Conservation (phyloP, 495 filamentous ascomycete genomes). For the Talaromyces trachyspermus region DNA sequence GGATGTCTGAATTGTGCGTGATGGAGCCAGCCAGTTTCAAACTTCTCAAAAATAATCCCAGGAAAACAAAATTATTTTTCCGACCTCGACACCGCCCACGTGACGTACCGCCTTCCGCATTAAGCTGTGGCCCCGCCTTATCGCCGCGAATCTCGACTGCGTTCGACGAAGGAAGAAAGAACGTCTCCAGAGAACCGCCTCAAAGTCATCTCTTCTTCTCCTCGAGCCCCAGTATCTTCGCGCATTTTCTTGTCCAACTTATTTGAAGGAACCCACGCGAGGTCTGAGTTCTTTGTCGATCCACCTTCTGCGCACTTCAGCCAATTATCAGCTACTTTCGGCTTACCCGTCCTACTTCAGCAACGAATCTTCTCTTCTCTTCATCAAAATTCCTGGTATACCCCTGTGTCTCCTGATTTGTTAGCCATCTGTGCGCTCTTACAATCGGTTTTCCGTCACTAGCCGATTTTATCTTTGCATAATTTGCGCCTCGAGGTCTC, state of each 20-base stretch:
- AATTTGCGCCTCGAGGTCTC: background rate
- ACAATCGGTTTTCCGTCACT: too few species aligned
- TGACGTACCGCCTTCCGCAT: slow-evolving; percentile 29
- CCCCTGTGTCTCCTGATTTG: background rate
- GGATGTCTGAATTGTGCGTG: slow-evolving; percentile 7
- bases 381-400: background rate
- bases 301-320: background rate
- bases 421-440: background rate
- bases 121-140: slow-evolving; percentile 1
- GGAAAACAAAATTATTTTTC: slow-evolving; percentile 21
- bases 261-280: too few species aligned
- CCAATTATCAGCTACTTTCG: slow-evolving; percentile 2
- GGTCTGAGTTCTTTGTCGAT: background rate
- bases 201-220: background rate
- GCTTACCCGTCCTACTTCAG: background rate
- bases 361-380: background rate
- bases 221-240: background rate
- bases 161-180: background rate
- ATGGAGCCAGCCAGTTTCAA: background rate
- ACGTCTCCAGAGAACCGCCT: too few species aligned
- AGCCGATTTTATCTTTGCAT: background rate
- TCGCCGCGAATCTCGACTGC: background rate
- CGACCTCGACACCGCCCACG: slow-evolving; percentile 34
- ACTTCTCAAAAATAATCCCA: background rate
- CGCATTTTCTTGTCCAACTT: background rate